These are phyloP conservation scores for Oryza nivara DNA, from an alignment of 176 grass and related monocot species.

Conservation along the genomic window DNA sequence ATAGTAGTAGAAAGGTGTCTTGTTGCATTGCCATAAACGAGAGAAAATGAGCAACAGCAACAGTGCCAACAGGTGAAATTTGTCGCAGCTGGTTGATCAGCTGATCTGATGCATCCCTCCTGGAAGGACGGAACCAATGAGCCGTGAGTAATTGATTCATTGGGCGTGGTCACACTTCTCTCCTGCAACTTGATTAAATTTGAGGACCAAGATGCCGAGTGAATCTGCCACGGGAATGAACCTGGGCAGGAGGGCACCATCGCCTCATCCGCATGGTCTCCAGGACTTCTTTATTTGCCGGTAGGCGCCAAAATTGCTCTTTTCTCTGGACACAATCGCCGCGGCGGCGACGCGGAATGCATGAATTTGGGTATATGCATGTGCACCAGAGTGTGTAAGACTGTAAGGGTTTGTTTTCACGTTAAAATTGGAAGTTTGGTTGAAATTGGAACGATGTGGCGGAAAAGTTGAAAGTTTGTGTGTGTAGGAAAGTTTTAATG, in stretches of 20 bases:
- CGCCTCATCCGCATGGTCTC: background rate
- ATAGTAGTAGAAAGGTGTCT: too few species aligned
- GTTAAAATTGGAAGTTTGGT: too few species aligned
- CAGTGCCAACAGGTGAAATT: background rate
- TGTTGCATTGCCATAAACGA: too few species aligned
- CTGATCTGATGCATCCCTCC: background rate
- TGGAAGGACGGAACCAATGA: too few species aligned
- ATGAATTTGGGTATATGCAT: background rate
- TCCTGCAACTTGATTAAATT: background rate
- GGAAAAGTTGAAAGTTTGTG: too few species aligned
- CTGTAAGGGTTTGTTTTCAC: too few species aligned
- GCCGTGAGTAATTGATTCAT: too few species aligned
- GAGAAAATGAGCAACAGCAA: background rate
- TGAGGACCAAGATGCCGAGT: background rate
- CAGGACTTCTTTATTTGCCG: background rate
- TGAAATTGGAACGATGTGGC: too few species aligned
- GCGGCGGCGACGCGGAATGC: background rate
- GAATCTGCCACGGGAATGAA: background rate
- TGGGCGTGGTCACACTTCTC: background rate
- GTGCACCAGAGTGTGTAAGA: too few species aligned
- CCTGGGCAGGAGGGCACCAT: background rate
- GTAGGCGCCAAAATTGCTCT: conserved; percentile 9
- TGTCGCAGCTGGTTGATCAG: background rate
- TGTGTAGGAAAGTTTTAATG: too few species aligned
- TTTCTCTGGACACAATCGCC: background rate